A percentile compares a stretch with the other conserved stretches of the same genome.
Evolutionary conservation across 139 green algal genomes (phyloP).

Genomic region (Chlorokybus atmophyticus): DNA sequence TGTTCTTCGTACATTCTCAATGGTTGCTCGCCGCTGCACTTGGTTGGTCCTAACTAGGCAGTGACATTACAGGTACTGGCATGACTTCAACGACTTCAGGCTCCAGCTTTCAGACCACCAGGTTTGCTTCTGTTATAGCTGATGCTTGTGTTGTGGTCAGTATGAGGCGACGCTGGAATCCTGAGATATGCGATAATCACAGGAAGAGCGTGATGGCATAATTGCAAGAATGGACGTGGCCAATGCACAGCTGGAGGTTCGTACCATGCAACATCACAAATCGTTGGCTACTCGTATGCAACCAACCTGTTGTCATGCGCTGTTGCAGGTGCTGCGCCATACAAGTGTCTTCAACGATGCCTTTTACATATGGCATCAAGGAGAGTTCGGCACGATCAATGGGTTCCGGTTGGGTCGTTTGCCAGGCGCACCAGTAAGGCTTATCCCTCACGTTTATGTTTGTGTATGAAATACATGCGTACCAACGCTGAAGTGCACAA

Average conservation of each 20-base stretch:
- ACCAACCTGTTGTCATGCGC: too few relatives aligned
- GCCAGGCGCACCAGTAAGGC: slow-evolving; percentile 5
- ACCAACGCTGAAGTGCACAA: too few relatives aligned
- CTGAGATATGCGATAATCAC: too few relatives aligned
- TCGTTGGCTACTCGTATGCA: too few relatives aligned
- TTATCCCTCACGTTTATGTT: too few relatives aligned
- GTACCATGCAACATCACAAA: too few relatives aligned
- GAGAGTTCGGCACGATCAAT: slow-evolving; percentile 40
- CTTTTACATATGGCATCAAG: slow-evolving; percentile 64
- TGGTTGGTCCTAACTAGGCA: not conserved
- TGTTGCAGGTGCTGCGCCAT: slow-evolving; percentile 46
- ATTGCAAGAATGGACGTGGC: slow-evolving; percentile 32
- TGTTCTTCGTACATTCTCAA: not conserved
- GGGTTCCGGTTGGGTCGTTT: slow-evolving; percentile 69
- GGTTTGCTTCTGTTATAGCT: too few relatives aligned
- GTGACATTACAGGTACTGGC: slow-evolving; percentile 49
- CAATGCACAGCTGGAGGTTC: slow-evolving; percentile 47
- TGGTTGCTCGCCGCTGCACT: not conserved
- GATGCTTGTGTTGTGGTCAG: too few relatives aligned
- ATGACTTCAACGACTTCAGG: slow-evolving; percentile 67
- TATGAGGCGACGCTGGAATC: too few relatives aligned
- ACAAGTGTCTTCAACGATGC: slow-evolving; percentile 75
- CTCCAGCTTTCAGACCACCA: slow-evolving; percentile 21
- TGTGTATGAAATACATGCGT: too few relatives aligned
- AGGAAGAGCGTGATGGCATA: slow-evolving; percentile 58